Percentiles rank a stretch among this genome's conserved stretches.
phyloP scores from a whole-genome alignment of 2,329 filamentous ascomycete species.

The Polychaeton citri region DNA sequence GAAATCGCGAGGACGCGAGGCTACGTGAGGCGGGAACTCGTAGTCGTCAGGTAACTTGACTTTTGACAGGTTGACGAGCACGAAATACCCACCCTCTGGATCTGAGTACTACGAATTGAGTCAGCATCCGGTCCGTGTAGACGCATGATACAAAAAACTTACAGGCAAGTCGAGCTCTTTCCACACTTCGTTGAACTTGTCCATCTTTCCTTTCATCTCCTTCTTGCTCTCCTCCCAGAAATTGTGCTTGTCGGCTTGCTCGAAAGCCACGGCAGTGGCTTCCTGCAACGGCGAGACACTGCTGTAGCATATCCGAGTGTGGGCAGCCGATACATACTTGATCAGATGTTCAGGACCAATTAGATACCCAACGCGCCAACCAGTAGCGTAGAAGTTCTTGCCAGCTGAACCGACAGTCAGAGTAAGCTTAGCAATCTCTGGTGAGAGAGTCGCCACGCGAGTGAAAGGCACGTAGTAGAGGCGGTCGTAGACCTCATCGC shows the following conservation, averaged over 20 bases:
- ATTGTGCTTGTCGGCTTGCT: slow-evolving; percentile 67
- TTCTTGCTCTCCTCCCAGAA: slow-evolving; percentile 78
- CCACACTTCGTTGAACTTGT: slow-evolving; percentile 61
- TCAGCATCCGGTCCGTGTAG: neutral
- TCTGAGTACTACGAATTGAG: slow-evolving; percentile 58
- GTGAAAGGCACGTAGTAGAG: slow-evolving; percentile 94
- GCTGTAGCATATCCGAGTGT: slow-evolving; percentile 92
- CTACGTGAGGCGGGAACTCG: slow-evolving; percentile 79
- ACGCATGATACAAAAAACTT: slow-evolving; percentile 4
- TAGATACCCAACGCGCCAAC: slow-evolving; percentile 92
- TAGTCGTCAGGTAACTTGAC: slow-evolving; percentile 75
- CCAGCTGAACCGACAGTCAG: slow-evolving; percentile 90
- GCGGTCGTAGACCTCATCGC: slow-evolving; percentile 66
- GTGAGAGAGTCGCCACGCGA: slow-evolving; percentile 76
- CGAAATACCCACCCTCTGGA: slow-evolving; percentile 94
- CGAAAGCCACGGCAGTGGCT: slow-evolving; percentile 85
- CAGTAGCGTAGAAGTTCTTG: slow-evolving; percentile 97
- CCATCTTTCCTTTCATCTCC: slow-evolving; percentile 85
- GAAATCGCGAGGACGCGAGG: slow-evolving; percentile 77
- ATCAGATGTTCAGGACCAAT: slow-evolving; percentile 82
- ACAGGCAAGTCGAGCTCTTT: slow-evolving; percentile 33
- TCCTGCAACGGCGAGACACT: slow-evolving; percentile 90
- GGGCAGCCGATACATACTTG: slow-evolving; percentile 80
- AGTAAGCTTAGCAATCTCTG: slow-evolving; percentile 76
- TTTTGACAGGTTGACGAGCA: slow-evolving; percentile 83